Percentiles rank a stretch among this genome's conserved stretches.
Conservation (phyloP, 441 rosid genomes). For the Populus hybrid region DNA sequence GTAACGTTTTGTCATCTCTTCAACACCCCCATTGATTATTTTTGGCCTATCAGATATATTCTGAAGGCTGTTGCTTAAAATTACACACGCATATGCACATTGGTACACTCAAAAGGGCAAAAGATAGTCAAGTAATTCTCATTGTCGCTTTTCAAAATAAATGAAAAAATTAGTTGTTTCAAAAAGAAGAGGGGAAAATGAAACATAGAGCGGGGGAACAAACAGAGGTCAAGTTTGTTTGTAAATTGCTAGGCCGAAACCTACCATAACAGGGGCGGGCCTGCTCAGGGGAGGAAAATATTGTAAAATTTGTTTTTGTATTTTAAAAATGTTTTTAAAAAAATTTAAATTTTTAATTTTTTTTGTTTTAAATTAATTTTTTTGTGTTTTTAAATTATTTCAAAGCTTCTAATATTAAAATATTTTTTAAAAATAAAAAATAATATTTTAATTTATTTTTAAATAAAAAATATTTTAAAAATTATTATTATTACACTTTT, state of each 20-base stretch:
- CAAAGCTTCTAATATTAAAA: accelerated
- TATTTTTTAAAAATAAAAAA: no score
- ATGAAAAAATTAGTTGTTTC: no score
- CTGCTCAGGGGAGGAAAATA: not conserved
- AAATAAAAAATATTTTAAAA: no score
- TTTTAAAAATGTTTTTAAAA: no score
- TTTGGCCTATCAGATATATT: not conserved
- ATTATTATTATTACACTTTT: accelerated
- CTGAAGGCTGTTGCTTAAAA: not conserved
- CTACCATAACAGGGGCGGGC: not conserved
- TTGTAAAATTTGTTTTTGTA: no score
- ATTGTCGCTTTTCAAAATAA: not conserved
- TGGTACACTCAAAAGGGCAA: no score
- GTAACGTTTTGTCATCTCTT: not conserved
- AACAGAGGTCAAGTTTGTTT: not conserved
- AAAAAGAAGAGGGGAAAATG: not conserved
- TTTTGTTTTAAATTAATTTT: no score
- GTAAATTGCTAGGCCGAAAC: not conserved
- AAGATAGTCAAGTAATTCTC: not conserved
- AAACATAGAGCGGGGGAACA: not conserved
- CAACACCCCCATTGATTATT: not conserved
- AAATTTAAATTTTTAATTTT: no score
- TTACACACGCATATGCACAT: not conserved
- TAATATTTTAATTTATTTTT: accelerated
- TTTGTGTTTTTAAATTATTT: no score